Base-by-base conservation (phyloP, 805 yeast genomes). In the Metschnikowia peoriensis region DNA sequence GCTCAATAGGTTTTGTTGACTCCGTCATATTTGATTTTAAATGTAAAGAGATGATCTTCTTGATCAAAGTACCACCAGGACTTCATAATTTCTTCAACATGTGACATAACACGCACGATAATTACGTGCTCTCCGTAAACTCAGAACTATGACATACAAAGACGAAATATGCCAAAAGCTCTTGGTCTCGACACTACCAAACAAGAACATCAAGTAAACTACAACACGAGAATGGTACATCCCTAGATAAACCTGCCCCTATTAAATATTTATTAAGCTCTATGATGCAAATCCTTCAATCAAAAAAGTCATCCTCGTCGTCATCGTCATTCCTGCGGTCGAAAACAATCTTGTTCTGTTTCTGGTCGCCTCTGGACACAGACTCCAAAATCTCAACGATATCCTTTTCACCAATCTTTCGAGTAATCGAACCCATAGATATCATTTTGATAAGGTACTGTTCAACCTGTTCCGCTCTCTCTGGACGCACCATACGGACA, bases 381-480 rank as follows among this genome's bases (percentile, higher is more conserved):
- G 92, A 91, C 66, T 90, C 91, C 58, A 93, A 76, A 46, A 94
- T 82, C 59, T 83, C 85, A 32, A 91, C 96, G 49, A 93, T 80
- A 57, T 91, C 97, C 35, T 80, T 77, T 66, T 94, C 98, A 8
- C 79, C 75, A n/a, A 93, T 75, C 66, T 89, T 89, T 54, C 84
- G 78, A 49, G 81, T 75, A 37, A 93, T 72, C 54, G 87, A 89
- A 1, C 97, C 97, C 58, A 87, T 78, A 54, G 84, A 82, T 8
- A 85, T 88, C 66, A 93, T 71, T 60, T 84, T 82, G 28, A 87
- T 71, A 43, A 93, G 72, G 61, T 93, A 83, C 56, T 85, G 84
- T 62, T 93, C 97, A 12, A 91, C 97, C 2, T 91, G 88, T 47
- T 81, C 79, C 1, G 96, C 98, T 51, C 97, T 77, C 49, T 94